Evolutionary conservation across 83 land plant genomes (phyloP), one percentile per base, ranked within the genome.

Genomic region (Larix sibirica): DNA sequence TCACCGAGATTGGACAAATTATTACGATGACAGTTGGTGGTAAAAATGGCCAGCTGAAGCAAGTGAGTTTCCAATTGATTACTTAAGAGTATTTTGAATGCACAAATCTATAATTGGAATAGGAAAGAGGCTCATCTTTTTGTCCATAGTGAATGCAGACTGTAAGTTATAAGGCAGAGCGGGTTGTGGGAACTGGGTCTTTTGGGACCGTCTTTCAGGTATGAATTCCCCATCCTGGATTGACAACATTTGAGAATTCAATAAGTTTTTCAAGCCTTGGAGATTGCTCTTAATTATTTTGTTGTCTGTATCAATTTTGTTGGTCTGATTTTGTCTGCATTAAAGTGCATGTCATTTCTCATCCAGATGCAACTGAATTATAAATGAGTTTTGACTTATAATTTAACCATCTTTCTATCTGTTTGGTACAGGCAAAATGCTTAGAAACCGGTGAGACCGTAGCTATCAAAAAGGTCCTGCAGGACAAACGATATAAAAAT

Each of bases 401-500:
- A 33, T 18, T 24, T 58, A 1, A 79, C 66, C 33, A 79, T 59
- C 33, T 21, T 59, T 60, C 2, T 62, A 4, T 79, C 18, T 59
- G 21, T 81, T 24, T 20, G 73, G 42, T 85, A 26, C 85, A 91
- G 94, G 94, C 94, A 13, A 91, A 90, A 56, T 88, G 92, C 83
- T 74, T 90, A 60, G 92, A 90, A 78, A 90, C 92, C 70, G 88
- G 88, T 64, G 92, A 90, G 81, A 83, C 90, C 33, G 92, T 90
- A 44, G 92, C 92, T 6, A 90, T 90, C 12, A 90, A 90, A 80
- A 90, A 90, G 50, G 92, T 90, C 79, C 87, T 91, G 81, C 93
- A 91, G 79, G 93, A 92, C 84, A 93, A 91, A 90, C 81, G 95
- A 81, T 93, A 93, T 86, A 93, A 91, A 88, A 93, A 93, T 86